Base-by-base conservation (phyloP, 2,329 filamentous ascomycete genomes). In the Fusarium cicatricum region DNA sequence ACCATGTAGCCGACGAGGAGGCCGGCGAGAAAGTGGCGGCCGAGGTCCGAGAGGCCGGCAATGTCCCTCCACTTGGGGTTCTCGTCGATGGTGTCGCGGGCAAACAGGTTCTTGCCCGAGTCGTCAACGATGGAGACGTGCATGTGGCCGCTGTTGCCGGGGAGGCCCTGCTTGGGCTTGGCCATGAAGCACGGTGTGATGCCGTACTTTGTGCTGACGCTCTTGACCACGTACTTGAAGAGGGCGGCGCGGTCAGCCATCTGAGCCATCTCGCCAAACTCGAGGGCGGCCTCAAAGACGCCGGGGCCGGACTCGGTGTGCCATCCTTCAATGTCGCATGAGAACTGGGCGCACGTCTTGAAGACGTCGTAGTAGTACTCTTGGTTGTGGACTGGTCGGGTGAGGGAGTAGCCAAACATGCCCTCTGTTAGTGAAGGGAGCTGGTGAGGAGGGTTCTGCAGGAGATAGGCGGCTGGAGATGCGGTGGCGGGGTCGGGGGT, bases 111-210 rank as follows among this genome's bases (percentile, higher is more conserved):
- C 72, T 89, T 89, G 55, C 91, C 90, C n/a, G 85, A 78, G 62
- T 84, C 82, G 70, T 94, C 90, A 15, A 94, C 88, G 10, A 99
- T 80, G 1, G 94, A 98, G 58, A 98, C 82, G 74, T 99, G 95
- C 82, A 97, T 94, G 73, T 99, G 95, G 1, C 95, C 95, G 60
- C 90, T 95, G 79, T 98, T 98, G 40, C 95, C 95, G 0, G 95
- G 95, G 0, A 98, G 80, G 0, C 93, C 92, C 68, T 96, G 85
- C 64, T 90, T 88, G 3, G 95, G 95, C 76, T 99, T 99, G 14
- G 95, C 95, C 95, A 99, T 99, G 80, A 99, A 99, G 75, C 91
- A 96, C 0, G 95, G 95, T 0, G 92, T 97, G 71, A 99, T 96
- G 64, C 91, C 92, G 72, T 92, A 91, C 71, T 91, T 90, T 52